Conservation (phyloP, 768 basidiomycete species). For the Tylopilus sp. region DNA sequence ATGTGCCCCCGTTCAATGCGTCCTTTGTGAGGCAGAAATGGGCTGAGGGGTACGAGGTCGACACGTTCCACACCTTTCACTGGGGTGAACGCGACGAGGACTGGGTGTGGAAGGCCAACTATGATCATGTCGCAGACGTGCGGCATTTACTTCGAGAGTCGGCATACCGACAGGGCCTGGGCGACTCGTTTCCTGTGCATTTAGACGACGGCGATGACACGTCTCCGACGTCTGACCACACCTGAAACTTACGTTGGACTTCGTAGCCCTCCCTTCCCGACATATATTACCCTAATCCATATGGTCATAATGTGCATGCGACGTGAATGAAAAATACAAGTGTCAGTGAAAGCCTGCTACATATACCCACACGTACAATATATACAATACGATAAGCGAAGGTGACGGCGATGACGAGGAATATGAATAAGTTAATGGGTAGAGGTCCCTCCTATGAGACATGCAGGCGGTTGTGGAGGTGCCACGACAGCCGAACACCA, state of each 20-base stretch:
- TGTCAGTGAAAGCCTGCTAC: background rate
- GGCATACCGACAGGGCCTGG: conserved; percentile 35
- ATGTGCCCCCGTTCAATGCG: conserved; percentile 43
- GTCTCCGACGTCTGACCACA: background rate
- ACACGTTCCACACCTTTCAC: conserved; percentile 50
- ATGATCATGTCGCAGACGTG: conserved; percentile 36
- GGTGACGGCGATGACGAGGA: background rate
- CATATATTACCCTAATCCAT: background rate
- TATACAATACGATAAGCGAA: background rate
- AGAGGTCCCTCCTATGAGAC: conserved; percentile 16
- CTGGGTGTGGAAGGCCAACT: conserved; percentile 35
- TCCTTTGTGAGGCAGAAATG: conserved; percentile 45
- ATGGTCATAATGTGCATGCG: background rate
- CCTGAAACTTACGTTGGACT: background rate
- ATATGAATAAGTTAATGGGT: conserved; percentile 10
- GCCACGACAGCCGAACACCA: conserved; percentile 24
- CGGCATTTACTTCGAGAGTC: conserved; percentile 37
- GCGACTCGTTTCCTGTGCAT: conserved; percentile 22
- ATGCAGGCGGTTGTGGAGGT: conserved; percentile 24
- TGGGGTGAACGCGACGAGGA: conserved; percentile 41
- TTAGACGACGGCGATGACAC: background rate
- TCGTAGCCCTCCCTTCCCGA: background rate
- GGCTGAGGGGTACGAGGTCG: conserved; percentile 45
- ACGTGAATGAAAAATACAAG: background rate
- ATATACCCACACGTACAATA: background rate